Evolutionary conservation across 83 land plant species (phyloP).

Genomic region (Picea abies): DNA sequence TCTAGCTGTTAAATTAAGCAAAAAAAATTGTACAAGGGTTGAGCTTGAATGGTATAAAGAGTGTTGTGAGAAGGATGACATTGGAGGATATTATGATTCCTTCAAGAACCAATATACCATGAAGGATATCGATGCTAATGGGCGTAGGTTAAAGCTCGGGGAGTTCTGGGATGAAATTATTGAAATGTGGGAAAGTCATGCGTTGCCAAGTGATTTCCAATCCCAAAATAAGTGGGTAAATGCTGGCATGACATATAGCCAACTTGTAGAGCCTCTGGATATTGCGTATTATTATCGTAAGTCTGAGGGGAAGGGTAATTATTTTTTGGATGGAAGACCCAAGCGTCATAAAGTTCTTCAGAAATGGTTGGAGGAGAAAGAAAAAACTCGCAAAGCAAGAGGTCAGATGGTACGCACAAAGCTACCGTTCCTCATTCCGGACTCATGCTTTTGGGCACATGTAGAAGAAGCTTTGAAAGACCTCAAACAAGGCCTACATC

Average conservation of each 20-base stretch:
- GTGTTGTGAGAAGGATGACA: slow-evolving; percentile 19
- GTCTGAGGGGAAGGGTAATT: slow-evolving; percentile 48
- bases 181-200: slow-evolving; percentile 43
- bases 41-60: slow-evolving; percentile 60
- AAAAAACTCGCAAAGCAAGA: slow-evolving; percentile 1
- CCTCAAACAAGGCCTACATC: slow-evolving; percentile 6
- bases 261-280: slow-evolving; percentile 66
- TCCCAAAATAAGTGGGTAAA: slow-evolving; percentile 48
- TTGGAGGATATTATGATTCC: slow-evolving; percentile 49
- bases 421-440: slow-evolving; percentile 13
- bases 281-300: slow-evolving; percentile 70
- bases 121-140: slow-evolving; percentile 23
- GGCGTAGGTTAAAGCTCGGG: slow-evolving; percentile 37
- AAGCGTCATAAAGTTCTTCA: slow-evolving; percentile 47
- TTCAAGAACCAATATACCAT: slow-evolving; percentile 32
- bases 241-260: slow-evolving; percentile 43
- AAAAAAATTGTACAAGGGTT: slow-evolving; percentile 30
- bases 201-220: no score
- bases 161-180: slow-evolving; percentile 59
- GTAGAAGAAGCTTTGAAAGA: slow-evolving; percentile 39
- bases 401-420: not conserved
- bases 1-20: slow-evolving; percentile 33
- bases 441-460: slow-evolving; percentile 62
- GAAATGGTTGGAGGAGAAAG: slow-evolving; percentile 40
- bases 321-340: slow-evolving; percentile 46